Base-by-base conservation (phyloP, 2,329 filamentous ascomycete species). In the Exophiala sp. region DNA sequence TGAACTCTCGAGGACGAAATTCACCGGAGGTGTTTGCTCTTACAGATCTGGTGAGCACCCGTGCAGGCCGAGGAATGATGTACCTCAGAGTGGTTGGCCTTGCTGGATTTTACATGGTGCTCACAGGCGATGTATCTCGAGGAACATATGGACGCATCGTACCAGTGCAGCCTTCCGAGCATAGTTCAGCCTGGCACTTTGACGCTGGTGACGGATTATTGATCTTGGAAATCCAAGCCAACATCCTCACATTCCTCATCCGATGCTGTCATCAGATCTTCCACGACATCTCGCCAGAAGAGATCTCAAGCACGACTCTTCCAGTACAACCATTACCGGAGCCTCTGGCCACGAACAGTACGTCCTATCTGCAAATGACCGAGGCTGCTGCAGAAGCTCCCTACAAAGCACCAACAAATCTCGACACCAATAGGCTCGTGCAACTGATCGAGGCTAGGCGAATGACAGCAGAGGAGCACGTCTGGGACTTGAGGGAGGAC, bases 401-500 rank as follows among this genome's bases (percentile, higher is more conserved):
- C 0, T 86, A 84, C 53, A 68, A 76, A 3, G 48, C 74, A 0
- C 81, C 81, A 1, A 68, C 71, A 0, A 59, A 64, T 2, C 63
- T 83, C 0, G 73, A 84, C 57, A 65, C 83, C 1, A 57, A 45
- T 0, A 70, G 72, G 0, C 66, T 85, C 0, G 67, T 72, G 36
- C 63, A 66, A 1, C 60, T 84, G 3, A 66, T 81, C 0, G 63
- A 62, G 2, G 76, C 77, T 0, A 74, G 70, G 55, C 61, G 61
- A 0, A 62, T 69, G 0, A 70, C 71, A 3, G 73, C 74, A 0
- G 74, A 81, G 50, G 81, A 85, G 63, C 78, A 84, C 59, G 40
- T 83, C 0, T 80, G 75, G 74, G 62, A 72, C 0, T 66, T 86
- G 2, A 73, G 81, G 6, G 82, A 86, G 60, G 83, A 86, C 62